Conservation (phyloP, 345 rosid genomes). For the Pseudoturritis turrita region DNA sequence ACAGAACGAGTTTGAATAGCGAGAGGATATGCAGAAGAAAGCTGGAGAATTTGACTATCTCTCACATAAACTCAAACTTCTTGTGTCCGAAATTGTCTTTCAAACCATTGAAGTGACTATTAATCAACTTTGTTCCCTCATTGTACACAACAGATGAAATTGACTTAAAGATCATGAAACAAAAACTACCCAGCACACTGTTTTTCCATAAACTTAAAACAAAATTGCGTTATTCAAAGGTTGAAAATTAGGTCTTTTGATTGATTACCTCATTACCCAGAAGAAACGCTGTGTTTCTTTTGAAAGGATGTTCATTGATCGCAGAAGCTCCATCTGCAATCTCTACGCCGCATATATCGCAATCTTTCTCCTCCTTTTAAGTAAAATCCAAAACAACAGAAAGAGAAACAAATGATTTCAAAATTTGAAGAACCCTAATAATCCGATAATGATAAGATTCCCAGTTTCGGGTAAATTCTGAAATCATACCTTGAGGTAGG, state of each 20-base stretch:
- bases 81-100: not conserved
- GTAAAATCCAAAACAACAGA: not conserved
- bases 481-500: constrained; percentile 60
- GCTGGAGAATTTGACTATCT: not conserved
- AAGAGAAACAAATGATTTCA: not conserved
- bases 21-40: not conserved
- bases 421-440: not conserved
- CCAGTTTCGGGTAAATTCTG: not conserved
- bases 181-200: not conserved
- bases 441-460: not conserved
- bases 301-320: constrained; percentile 75
- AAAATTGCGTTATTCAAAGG: not conserved
- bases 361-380: constrained; percentile 52
- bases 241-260: not conserved
- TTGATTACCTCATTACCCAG: constrained; percentile 82
- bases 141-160: not conserved
- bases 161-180: not conserved
- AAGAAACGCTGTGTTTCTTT: constrained; percentile 81
- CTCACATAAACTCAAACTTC: not conserved
- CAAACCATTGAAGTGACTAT: not conserved
- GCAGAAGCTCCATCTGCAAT: constrained; percentile 71
- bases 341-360: constrained; percentile 97
- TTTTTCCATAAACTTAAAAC: not conserved
- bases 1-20: not conserved
- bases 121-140: not conserved